These are phyloP conservation scores for Pythium biforme DNA, from an alignment of 352 stramenopile genomes.

Conservation along the genomic window DNA sequence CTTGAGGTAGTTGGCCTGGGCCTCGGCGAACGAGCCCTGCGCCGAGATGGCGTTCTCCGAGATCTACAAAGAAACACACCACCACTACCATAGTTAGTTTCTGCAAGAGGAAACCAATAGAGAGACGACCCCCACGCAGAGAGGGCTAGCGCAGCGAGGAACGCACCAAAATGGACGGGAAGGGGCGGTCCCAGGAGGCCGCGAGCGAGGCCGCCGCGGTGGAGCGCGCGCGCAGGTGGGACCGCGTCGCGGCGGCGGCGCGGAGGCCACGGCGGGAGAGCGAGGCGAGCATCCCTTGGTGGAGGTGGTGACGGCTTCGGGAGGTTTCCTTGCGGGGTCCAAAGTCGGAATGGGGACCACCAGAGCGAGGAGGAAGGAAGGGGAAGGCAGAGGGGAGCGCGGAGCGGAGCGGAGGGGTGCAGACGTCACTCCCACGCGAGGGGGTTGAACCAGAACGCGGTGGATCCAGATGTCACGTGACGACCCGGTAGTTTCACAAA, in stretches of 20 bases:
- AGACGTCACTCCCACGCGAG: constrained; percentile 1
- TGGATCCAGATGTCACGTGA: neutral
- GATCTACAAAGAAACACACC: no score
- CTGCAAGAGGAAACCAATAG: neutral
- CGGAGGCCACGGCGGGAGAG: constrained; percentile 17
- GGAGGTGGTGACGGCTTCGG: neutral
- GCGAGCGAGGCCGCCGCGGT: constrained; percentile 54
- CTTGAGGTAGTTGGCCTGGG: constrained; percentile 85
- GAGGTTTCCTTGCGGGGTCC: neutral
- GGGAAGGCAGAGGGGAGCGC: neutral
- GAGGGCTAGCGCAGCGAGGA: neutral
- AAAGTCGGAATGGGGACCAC: constrained; percentile 2
- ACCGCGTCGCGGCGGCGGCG: constrained; percentile 21
- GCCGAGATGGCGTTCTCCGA: constrained; percentile 69
- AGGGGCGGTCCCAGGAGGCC: constrained; percentile 71
- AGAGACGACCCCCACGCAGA: neutral
- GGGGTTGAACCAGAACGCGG: constrained; percentile 16
- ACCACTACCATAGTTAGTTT: no score
- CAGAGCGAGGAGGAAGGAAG: constrained; percentile 1
- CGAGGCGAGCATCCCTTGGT: constrained; percentile 16
- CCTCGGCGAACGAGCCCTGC: constrained; percentile 88
- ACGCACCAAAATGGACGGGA: constrained; percentile 77
- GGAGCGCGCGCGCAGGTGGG: constrained; percentile 22
- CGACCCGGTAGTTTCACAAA: neutral
- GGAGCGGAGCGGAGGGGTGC: constrained; percentile 4